phyloP scores from a whole-genome alignment of 1,284 basidiomycete genomes.

The Neolentinus lepideus region DNA sequence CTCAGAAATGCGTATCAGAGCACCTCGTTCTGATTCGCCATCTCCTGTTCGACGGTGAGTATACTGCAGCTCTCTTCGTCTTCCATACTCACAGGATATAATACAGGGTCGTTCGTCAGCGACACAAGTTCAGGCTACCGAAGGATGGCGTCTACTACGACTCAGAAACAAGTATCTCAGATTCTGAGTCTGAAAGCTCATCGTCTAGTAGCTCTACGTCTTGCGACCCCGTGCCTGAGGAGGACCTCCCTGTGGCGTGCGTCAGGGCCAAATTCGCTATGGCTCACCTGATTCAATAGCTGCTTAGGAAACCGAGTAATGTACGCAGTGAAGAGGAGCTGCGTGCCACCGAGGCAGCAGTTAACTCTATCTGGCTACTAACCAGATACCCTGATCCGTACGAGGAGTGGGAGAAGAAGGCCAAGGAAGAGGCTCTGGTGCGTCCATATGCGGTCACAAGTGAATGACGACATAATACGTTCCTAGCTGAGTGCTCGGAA shows the following conservation, averaged over 20 bases:
- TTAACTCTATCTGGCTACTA: conserved; percentile 61
- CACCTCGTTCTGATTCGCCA: background rate
- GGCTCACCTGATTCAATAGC: background rate
- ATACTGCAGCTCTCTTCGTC: background rate
- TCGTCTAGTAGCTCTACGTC: background rate
- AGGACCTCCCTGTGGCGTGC: background rate
- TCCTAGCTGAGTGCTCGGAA: conserved; percentile 52
- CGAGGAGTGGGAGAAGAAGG: conserved; percentile 70
- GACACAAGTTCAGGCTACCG: background rate
- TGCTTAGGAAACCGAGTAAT: background rate
- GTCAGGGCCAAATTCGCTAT: background rate
- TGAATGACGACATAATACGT: background rate
- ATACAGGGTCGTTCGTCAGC: background rate
- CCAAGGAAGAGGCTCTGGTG: conserved; percentile 65
- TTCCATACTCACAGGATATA: background rate
- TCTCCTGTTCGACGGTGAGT: background rate
- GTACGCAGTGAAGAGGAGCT: conserved; percentile 30
- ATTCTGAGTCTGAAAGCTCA: background rate
- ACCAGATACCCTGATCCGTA: conserved; percentile 66
- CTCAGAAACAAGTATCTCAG: background rate
- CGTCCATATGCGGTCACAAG: conserved; percentile 20
- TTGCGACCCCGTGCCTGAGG: background rate
- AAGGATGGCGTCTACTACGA: background rate
- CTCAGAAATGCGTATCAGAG: background rate
- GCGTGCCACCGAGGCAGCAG: conserved; percentile 53